Conservation (phyloP, 371 early-diverging fungal genomes). For the Encephalitozoon romaleae region DNA sequence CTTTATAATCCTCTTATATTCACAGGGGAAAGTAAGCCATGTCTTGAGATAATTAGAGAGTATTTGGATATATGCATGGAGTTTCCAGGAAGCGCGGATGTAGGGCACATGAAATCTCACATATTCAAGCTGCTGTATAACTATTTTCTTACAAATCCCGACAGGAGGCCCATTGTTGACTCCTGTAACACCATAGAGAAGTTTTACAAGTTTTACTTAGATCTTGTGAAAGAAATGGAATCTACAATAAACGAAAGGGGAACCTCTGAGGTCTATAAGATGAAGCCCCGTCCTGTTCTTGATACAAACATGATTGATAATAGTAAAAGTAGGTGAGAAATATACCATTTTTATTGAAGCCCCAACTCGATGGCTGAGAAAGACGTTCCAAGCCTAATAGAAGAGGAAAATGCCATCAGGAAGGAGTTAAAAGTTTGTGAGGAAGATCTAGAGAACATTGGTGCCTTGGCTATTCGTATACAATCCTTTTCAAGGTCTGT, state of each 20-base stretch:
- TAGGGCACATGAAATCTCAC: conserved; percentile 43
- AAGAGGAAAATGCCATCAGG: conserved; percentile 29
- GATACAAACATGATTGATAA: not conserved
- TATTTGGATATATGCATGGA: conserved; percentile 39
- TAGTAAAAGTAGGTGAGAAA: not conserved
- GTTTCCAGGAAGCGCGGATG: not conserved
- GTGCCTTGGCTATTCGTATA: conserved; percentile 33
- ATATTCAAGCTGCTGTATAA: conserved; percentile 33
- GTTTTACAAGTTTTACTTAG: not conserved
- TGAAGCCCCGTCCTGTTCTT: not conserved
- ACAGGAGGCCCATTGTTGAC: conserved; percentile 10
- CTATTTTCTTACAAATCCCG: not conserved
- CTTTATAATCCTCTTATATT: conserved; percentile 52
- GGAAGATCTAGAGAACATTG: conserved; percentile 21
- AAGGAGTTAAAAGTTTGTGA: conserved; percentile 27
- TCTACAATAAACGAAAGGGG: too few species aligned
- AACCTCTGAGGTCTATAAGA: not conserved
- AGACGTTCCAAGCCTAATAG: conserved; percentile 10
- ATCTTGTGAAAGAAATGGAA: not conserved
- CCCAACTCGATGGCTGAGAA: not conserved
- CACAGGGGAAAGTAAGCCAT: conserved; percentile 64
- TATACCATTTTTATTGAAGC: not conserved
- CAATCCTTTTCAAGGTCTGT: conserved; percentile 36
- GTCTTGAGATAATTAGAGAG: conserved; percentile 40
- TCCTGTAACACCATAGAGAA: conserved; percentile 23